Conservation (phyloP, 2,329 filamentous ascomycete genomes). For the Ilyonectria sp. region DNA sequence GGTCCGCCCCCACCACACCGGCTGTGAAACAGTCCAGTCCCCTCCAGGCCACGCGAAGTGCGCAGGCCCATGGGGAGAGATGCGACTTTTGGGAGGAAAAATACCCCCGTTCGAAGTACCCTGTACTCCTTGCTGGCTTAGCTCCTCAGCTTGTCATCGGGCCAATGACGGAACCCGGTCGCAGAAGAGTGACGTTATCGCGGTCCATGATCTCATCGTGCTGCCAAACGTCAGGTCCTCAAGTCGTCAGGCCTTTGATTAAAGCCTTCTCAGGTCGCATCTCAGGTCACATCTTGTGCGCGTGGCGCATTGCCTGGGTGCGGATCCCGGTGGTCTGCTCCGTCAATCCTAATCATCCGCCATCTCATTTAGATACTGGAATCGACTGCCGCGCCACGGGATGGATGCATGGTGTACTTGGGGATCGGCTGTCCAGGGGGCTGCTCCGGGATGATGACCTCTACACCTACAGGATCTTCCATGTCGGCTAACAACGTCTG, state of each 20-base stretch:
- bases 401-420: conserved; percentile 20
- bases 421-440: conserved; percentile 27
- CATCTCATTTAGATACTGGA: conserved; percentile 25
- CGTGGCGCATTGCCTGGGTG: conserved; percentile 13
- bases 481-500: conserved; percentile 24
- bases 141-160: conserved; percentile 23
- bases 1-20: conserved; percentile 24
- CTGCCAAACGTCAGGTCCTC: conserved; percentile 8
- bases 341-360: conserved; percentile 11
- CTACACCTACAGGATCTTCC: conserved; percentile 26
- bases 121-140: conserved; percentile 8
- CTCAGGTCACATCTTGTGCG: conserved; percentile 6
- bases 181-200: conserved; percentile 28
- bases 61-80: background rate
- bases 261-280: conserved; percentile 4
- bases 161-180: conserved; percentile 23
- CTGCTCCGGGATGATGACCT: conserved; percentile 26
- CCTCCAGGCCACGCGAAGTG: conserved; percentile 20
- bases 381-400: conserved; percentile 20
- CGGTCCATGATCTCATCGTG: conserved; percentile 32
- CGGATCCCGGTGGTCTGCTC: conserved; percentile 7
- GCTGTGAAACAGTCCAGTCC: conserved; percentile 23
- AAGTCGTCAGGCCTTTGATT: conserved; percentile 2
- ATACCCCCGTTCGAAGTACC: conserved; percentile 11
- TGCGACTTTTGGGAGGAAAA: conserved; percentile 6